Percentiles rank a stretch among this genome's conserved stretches.
phyloP scores from a whole-genome alignment of 768 basidiomycete species.

The Lentinula guzmanii region DNA sequence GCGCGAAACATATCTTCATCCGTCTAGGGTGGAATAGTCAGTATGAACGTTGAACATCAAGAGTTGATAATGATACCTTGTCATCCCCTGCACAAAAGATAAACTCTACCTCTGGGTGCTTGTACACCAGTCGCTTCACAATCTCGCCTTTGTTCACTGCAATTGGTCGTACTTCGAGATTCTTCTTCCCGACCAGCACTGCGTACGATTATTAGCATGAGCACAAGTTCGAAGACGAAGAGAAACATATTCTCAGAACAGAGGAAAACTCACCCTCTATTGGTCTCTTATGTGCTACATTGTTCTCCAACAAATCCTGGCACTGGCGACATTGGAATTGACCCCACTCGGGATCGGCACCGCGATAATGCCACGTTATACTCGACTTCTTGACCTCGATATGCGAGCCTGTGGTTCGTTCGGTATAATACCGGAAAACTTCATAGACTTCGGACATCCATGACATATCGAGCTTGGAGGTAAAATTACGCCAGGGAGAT shows the following conservation, averaged over 20 bases:
- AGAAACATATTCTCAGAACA: background rate
- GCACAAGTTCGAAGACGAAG: too few species aligned
- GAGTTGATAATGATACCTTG: constrained; percentile 48
- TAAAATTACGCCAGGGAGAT: constrained; percentile 74
- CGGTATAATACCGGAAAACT: constrained; percentile 95
- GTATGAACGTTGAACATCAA: constrained; percentile 3
- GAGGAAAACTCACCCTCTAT: constrained; percentile 65
- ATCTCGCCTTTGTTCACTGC: constrained; percentile 99
- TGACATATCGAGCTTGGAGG: constrained; percentile 89
- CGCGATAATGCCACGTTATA: constrained; percentile 97
- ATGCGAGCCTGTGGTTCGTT: constrained; percentile 93
- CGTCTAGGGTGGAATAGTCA: constrained; percentile 41
- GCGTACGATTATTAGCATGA: background rate
- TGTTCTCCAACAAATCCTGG: constrained; percentile 93
- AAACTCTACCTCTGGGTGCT: constrained; percentile 91
- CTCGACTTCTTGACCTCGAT: constrained; percentile 97
- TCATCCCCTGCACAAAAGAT: constrained; percentile 98
- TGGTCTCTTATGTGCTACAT: constrained; percentile 85
- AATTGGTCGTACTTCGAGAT: constrained; percentile 91
- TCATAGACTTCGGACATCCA: constrained; percentile 97
- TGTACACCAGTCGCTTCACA: constrained; percentile 89
- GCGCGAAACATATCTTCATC: constrained; percentile 99
- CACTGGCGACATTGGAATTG: constrained; percentile 95
- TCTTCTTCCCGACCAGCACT: constrained; percentile 98
- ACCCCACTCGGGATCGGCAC: constrained; percentile 93